Base-by-base conservation (phyloP, 164 flowering plant species). In the Pachysandra terminalis region DNA sequence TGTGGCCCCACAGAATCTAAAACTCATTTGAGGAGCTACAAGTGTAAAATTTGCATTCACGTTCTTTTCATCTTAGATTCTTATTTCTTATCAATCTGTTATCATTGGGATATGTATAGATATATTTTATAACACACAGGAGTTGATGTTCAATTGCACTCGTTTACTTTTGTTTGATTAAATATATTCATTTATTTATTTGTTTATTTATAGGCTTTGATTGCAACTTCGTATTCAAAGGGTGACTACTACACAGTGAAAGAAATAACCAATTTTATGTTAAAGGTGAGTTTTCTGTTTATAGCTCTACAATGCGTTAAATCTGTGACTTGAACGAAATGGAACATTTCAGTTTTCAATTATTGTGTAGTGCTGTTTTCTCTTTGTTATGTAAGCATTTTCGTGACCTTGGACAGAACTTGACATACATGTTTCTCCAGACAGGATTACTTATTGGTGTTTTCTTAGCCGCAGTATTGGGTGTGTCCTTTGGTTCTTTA, bases 221-320 rank as follows among this genome's bases (percentile, higher is more conserved):
- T 90, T 78, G 97, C 99, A 22, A 84, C 88, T 71, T 85, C 81
- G 72, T 61, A 81, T 56, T 86, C 99, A 27, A 81, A 83, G 81
- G 80, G 83, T 62, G 90, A 95, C 71, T 87, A 85, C 80, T 75
- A 59, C 32, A 78, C 78, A 41, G 96, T 86, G 65, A 89, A 72
- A 73, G 88, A 90, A 66, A 65, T 88, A 35, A 76, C 94, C 10
- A 66, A 73, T 59, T 86, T 78, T 68, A 86, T 86, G 10, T 70
- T 95, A 45, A 92, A 92, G 91, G 97, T 86, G 63, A 68, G 69
- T 23, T 35, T 65, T 70, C 32, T 41, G 32, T 66, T n/a, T 40
- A 19, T 41, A 19, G 22, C 9, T 17, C 19, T 14, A 7, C 37
- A 28, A 28, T 63, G 7, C 12, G 12, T 41, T 65, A 25, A 13